Base-by-base conservation (phyloP, 305 asterid genomes). In the Fraxinus greggii region DNA sequence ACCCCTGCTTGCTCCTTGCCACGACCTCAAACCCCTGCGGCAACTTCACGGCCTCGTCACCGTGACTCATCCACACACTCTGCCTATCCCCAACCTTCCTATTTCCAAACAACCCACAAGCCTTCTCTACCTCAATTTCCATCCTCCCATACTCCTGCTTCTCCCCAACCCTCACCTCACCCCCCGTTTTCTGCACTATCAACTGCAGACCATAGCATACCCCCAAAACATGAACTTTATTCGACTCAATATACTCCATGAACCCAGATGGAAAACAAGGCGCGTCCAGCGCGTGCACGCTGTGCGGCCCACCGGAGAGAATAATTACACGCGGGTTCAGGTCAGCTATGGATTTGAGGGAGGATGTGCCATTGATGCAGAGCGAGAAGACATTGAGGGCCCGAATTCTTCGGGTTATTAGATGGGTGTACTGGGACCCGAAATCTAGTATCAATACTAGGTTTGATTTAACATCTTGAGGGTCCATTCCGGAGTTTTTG, bases 51-150 rank as follows among this genome's bases (percentile, higher is more conserved):
- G 97, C 98, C 86, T 93, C 98, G 26, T 96, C 99, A 2, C 98
- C 98, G 42, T 96, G 99, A 81, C 98, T 94, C 99, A 96, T 96
- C 99, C 99, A 96, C 83, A 94, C 98, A 28, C 87, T 89, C 86
- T 94, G 99, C 84, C 80, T 87, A 82, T 93, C 98, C 82, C 98
- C 99, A 78, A 85, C 81, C 0, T n/a, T 67, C 83, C 84, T 88
- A 81, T 90, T 84, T 90, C 96, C 97, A 89, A 91, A 94, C 80
- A 96, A 79, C 23, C 92, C 94, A 15, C 80, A 48, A 9, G n/a
- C 85, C 79, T 85, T 84, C 48, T 35, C 86, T 24, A 94, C 95
- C 81, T 80, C 95, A 79, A 96, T 92, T 72, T 87, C 95, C 98
- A 93, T 94, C 84, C 97, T 88, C 33, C 99, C 99, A 80, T 93